Evolutionary conservation across 495 filamentous ascomycete genomes (phyloP), one percentile per base, ranked within the genome.

Genomic region (Hypomontagnella monticulosa): DNA sequence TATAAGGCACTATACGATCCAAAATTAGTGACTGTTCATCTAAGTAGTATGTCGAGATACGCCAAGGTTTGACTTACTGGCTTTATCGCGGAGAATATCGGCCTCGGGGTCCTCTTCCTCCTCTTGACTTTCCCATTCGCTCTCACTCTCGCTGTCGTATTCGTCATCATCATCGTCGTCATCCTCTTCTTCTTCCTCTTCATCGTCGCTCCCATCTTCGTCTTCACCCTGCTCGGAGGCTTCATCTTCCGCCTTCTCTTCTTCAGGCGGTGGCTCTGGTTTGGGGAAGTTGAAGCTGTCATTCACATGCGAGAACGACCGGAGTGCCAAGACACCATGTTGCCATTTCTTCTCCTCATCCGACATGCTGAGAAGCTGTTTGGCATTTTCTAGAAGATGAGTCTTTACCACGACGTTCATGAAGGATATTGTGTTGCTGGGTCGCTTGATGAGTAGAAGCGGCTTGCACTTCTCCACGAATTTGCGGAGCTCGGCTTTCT

Each of bases 341-440:
- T 77, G 76, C 74, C 71, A 75, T 41, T 77, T 74, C 30, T 73
- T 76, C 38, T 73, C 74, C 44, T 77, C 77, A 15, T 67, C 23
- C 1, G 67, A 67, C 41, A 78, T 58, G 7, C 71, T 69, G 11
- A 79, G 62, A 3, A 77, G 54, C 15, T 73, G 69, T 37, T 70
- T 68, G 8, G 72, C 56, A 52, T 65, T 69, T 27, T 72, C 65
- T 1, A 74, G 56, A n/a, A 75, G 63, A 61, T 75, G 73, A 14
- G 54, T 69, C 55, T 76, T 76, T 41, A 75, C 66, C 14, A 76
- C 66, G 9, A 51, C 40, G 27, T 76, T 75, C 54, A 74, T 71
- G 47, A 78, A 78, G 32, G 61, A 62, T 15, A 78, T 65, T 10
- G 44, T 69, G 19, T 59, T 63, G 44, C 56, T 69, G 4, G 55